These are phyloP conservation scores for Elsinoe necatrix DNA, from an alignment of 2,329 filamentous ascomycete genomes.

Conservation along the genomic window DNA sequence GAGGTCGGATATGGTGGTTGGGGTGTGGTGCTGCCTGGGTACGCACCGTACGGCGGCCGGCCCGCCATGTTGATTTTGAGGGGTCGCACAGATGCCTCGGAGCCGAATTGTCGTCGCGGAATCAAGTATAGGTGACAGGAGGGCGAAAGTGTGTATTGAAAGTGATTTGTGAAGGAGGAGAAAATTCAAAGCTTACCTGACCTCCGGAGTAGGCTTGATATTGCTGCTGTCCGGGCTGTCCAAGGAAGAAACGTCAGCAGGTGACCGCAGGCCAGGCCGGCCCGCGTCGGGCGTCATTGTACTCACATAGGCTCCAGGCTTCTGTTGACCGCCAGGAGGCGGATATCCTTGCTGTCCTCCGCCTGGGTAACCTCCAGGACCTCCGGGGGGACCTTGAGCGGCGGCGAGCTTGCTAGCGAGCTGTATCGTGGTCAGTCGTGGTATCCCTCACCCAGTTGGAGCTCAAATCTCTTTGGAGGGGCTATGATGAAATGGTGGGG, in stretches of 20 bases:
- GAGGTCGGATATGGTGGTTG: slow-evolving; percentile 37
- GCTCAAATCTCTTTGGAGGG: slow-evolving; percentile 1
- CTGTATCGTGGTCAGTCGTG: slow-evolving; percentile 23
- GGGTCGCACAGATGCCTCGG: background rate
- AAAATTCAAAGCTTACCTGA: slow-evolving; percentile 13
- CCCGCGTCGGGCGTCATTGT: slow-evolving; percentile 13
- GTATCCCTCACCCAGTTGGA: background rate
- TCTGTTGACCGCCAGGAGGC: slow-evolving; percentile 19
- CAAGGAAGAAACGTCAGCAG: slow-evolving; percentile 19
- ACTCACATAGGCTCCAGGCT: slow-evolving; percentile 48
- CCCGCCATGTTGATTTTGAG: slow-evolving; percentile 24
- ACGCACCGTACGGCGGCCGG: slow-evolving; percentile 21
- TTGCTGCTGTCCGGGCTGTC: slow-evolving; percentile 32
- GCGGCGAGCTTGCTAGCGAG: slow-evolving; percentile 42
- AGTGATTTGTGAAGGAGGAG: background rate
- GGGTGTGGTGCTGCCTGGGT: slow-evolving; percentile 23
- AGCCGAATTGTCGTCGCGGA: slow-evolving; percentile 1
- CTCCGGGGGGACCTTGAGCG: slow-evolving; percentile 27
- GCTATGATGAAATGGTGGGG: slow-evolving; percentile 4
- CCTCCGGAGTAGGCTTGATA: slow-evolving; percentile 39
- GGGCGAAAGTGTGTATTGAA: background rate
- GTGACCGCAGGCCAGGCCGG: slow-evolving; percentile 18
- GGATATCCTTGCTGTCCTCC: slow-evolving; percentile 26
- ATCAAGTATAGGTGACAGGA: background rate
- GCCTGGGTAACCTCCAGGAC: slow-evolving; percentile 19